Evolutionary conservation across 306 rosid species (phyloP).

Genomic region (Mucuna pruriens): DNA sequence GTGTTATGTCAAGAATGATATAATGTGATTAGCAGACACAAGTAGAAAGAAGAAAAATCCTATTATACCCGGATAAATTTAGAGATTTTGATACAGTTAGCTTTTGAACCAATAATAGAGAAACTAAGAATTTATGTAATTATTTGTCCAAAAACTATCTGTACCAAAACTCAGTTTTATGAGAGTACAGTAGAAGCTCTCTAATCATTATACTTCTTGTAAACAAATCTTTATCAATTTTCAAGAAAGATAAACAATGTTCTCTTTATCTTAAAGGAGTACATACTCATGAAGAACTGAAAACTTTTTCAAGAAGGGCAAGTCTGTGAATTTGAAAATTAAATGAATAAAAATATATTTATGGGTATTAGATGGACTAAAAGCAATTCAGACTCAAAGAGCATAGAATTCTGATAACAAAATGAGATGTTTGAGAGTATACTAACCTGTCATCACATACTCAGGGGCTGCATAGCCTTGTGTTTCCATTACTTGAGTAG

Average conservation of each 20-base stretch:
- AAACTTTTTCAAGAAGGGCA: neutral
- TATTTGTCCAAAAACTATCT: too few species aligned
- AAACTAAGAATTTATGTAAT: neutral
- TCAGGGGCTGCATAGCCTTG: constrained; percentile 75
- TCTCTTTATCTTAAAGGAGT: too few species aligned
- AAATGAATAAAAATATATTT: neutral
- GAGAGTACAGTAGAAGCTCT: neutral
- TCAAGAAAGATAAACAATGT: too few species aligned
- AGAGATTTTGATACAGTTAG: too few species aligned
- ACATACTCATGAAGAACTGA: neutral
- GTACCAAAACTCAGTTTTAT: neutral
- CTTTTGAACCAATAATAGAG: too few species aligned
- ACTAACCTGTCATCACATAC: constrained; percentile 71
- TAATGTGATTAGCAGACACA: too few species aligned
- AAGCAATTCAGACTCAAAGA: neutral
- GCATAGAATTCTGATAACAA: neutral
- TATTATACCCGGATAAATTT: too few species aligned
- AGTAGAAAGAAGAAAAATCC: too few species aligned
- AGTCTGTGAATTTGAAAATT: neutral
- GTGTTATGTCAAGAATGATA: neutral
- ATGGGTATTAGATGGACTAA: neutral
- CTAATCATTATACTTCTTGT: neutral
- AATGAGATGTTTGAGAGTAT: neutral
- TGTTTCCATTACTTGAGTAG: constrained; percentile 68
- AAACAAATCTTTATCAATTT: neutral